Conservation (phyloP, 2,329 filamentous ascomycete species). For the Penicillium crustosum region DNA sequence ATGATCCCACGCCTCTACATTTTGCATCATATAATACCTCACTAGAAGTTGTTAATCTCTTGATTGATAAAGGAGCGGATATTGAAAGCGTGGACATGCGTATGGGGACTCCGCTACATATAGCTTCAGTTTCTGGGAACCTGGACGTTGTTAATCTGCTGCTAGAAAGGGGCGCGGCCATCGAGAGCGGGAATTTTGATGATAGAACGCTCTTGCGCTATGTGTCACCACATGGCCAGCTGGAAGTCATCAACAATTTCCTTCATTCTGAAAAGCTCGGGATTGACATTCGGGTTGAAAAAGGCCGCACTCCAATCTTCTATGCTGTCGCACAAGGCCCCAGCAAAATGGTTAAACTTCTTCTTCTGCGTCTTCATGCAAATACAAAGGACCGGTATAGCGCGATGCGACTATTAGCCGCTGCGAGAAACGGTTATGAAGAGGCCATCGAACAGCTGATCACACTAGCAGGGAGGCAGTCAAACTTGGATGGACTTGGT, state of each 20-base stretch:
- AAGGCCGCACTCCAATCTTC: not conserved
- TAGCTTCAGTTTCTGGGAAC: not conserved
- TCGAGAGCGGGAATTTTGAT: not conserved
- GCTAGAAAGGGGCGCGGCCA: not conserved
- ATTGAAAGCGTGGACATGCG: not conserved
- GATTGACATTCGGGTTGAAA: not conserved
- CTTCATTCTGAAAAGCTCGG: not conserved
- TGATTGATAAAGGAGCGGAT: not conserved
- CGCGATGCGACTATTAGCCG: not conserved
- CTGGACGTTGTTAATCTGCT: not conserved
- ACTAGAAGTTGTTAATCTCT: not conserved
- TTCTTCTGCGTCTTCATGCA: not conserved
- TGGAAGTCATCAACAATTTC: not conserved
- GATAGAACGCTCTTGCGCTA: not conserved
- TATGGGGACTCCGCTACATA: not conserved
- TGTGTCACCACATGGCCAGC: not conserved
- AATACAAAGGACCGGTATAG: not conserved
- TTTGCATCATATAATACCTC: not conserved
- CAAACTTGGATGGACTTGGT: not conserved
- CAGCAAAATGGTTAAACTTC: not conserved
- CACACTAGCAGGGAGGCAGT: not conserved
- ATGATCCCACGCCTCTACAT: not conserved
- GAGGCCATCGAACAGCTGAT: not conserved
- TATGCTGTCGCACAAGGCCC: not conserved
- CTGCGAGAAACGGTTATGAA: not conserved